phyloP scores from a whole-genome alignment of 2,329 filamentous ascomycete genomes.

The Ceratocystis harringtonii region DNA sequence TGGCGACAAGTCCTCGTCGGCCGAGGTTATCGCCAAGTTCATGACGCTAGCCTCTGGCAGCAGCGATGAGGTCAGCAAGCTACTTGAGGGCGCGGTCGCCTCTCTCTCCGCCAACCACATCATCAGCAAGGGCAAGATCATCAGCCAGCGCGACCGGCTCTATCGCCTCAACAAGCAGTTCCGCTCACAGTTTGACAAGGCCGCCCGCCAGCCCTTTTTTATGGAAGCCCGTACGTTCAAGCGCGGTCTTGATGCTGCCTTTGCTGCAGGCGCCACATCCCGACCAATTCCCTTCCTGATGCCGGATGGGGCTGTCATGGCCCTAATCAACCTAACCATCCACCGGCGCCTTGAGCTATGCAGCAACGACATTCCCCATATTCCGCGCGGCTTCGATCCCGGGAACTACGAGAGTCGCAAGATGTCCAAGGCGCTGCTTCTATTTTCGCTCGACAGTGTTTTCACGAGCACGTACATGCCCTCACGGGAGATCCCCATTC shows the following conservation, averaged over 20 bases:
- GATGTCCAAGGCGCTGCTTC: conserved; percentile 49
- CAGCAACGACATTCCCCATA: conserved; percentile 40
- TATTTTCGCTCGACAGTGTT: conserved; percentile 45
- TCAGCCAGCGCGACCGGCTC: conserved; percentile 42
- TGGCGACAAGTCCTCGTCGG: conserved; percentile 33
- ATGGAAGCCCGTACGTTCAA: conserved; percentile 47
- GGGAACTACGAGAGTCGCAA: conserved; percentile 56
- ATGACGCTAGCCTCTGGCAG: conserved; percentile 32
- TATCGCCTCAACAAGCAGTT: conserved; percentile 49
- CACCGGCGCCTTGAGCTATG: conserved; percentile 40
- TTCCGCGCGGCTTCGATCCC: conserved; percentile 56
- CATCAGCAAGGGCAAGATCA: conserved; percentile 44
- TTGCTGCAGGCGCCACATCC: conserved; percentile 21
- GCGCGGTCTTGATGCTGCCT: conserved; percentile 21
- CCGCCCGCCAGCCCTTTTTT: conserved; percentile 39
- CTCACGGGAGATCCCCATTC: conserved; percentile 34
- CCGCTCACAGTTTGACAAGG: conserved; percentile 39
- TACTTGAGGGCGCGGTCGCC: conserved; percentile 35
- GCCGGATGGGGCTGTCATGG: conserved; percentile 51
- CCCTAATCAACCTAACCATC: conserved; percentile 49
- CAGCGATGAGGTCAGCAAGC: conserved; percentile 27
- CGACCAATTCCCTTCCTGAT: conserved; percentile 37
- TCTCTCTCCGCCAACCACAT: conserved; percentile 37
- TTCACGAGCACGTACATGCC: conserved; percentile 50
- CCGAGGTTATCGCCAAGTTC: conserved; percentile 37